phyloP scores from a whole-genome alignment of 2,329 filamentous ascomycete genomes.

The Fusarium armeniacum region DNA sequence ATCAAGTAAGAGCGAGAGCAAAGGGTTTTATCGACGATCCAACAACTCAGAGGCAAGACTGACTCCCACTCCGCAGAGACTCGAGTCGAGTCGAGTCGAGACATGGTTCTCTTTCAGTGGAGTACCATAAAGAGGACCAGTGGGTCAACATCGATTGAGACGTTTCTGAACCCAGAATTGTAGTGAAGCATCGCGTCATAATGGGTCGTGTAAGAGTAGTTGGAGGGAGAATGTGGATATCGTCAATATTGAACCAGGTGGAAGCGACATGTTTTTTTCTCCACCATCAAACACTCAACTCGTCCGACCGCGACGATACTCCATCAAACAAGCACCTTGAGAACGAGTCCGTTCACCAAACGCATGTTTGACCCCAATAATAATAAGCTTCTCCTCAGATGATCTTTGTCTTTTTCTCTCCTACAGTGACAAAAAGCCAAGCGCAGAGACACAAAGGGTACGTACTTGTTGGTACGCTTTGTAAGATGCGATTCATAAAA shows the following conservation, averaged over 20 bases:
- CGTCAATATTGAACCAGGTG: constrained; percentile 20
- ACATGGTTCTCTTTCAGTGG: constrained; percentile 6
- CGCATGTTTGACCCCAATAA: constrained; percentile 1
- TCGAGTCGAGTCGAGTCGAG: constrained; percentile 8
- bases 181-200: constrained; percentile 37
- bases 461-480: neutral
- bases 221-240: constrained; percentile 35
- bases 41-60: neutral
- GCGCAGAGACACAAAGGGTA: neutral
- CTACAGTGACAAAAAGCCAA: too few relatives aligned
- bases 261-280: constrained; percentile 20
- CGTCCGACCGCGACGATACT: neutral
- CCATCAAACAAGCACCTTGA: constrained; percentile 38
- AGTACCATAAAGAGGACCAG: constrained; percentile 3
- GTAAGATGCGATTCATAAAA: neutral
- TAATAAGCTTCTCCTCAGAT: constrained; percentile 34
- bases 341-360: constrained; percentile 15
- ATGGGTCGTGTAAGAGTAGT: constrained; percentile 33
- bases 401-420: neutral
- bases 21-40: constrained; percentile 26
- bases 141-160: constrained; percentile 23
- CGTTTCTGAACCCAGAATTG: constrained; percentile 19
- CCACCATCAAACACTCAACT: constrained; percentile 28
- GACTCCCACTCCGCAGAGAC: constrained; percentile 1
- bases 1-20: constrained; percentile 12